Evolutionary conservation across 1,284 basidiomycete species (phyloP).

Genomic region (Schizopora paradoxa): DNA sequence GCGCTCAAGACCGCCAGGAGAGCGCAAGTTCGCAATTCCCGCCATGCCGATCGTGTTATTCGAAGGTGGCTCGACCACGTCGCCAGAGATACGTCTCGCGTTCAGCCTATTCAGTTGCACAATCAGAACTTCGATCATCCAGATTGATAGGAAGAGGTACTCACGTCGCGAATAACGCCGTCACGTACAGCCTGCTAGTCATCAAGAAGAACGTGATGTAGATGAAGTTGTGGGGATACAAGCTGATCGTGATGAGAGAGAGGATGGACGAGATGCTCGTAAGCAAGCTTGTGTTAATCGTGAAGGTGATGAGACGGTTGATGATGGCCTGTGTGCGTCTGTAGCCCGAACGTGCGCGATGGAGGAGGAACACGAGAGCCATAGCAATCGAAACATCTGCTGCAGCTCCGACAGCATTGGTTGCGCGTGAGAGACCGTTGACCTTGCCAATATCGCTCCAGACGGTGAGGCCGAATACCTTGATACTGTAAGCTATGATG

Average conservation of each 20-base stretch:
- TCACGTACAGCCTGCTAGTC: too few species aligned
- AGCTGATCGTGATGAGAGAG: slow-evolving; percentile 12
- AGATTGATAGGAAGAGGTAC: too few species aligned
- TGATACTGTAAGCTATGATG: slow-evolving; percentile 3
- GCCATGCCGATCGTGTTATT: too few species aligned
- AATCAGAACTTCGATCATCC: too few species aligned
- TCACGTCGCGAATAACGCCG: too few species aligned
- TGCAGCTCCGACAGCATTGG: slow-evolving; percentile 15
- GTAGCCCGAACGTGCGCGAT: slow-evolving; percentile 16
- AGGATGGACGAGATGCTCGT: slow-evolving; percentile 16
- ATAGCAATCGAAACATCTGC: slow-evolving; percentile 15
- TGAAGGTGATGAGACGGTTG: slow-evolving; percentile 17
- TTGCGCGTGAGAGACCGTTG: slow-evolving; percentile 10
- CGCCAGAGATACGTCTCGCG: too few species aligned
- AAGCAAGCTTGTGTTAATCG: slow-evolving; percentile 16
- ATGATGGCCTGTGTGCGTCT: slow-evolving; percentile 15
- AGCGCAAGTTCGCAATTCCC: too few species aligned
- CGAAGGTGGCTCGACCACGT: too few species aligned
- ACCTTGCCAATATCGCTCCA: slow-evolving; percentile 10
- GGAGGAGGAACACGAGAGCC: slow-evolving; percentile 13
- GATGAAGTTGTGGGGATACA: slow-evolving; percentile 12
- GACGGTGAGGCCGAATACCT: slow-evolving; percentile 5
- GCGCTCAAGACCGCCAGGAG: too few species aligned
- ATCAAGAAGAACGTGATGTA: slow-evolving; percentile 15
- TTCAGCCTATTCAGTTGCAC: too few species aligned